Evolutionary conservation across 805 yeast species (phyloP), one percentile per base, ranked within the genome.

Genomic region (Scheffersomyces spartinae): DNA sequence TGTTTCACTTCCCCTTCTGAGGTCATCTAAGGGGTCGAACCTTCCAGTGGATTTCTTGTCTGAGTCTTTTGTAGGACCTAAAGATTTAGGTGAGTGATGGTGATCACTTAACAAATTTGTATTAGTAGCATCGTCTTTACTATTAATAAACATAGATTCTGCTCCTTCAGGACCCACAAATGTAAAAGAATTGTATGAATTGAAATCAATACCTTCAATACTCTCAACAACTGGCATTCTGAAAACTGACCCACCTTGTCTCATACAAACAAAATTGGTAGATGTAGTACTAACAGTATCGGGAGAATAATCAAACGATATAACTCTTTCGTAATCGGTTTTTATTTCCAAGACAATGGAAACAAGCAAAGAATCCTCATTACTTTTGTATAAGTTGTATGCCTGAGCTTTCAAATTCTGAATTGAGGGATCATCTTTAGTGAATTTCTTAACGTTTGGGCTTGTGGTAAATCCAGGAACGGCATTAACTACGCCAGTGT

Each of bases 221-320:
- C 79, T 68, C 43, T 81, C 88, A 1, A 60, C 52, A 0, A 77
- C 80, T 0, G 77, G 68, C 86, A 81, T 81, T 30, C 78, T 62
- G 49, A 80, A 85, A 0, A 85, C 74, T 27, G 82, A 77, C 3
- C 96, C 96, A 1, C 94, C 80, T 40, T 83, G 93, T 35, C 95
- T 61, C 79, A 86, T 78, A 48, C 96, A 85, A 15, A 86, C 72
- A 30, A 82, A 62, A 38, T 77, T 73, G 6, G 80, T 66, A 1
- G 71, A 67, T 13, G 74, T 64, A n/a, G 46, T 52, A 2, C 71
- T 55, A 5, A 42, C 28, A 3, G 51, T 32, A 29, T 68, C 72
- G 1, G 76, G 73, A n/a, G 75, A 69, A 45, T 84, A 85, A 47
- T 85, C 95, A 51, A 78, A 85, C 0, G 94, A 76, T 1, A 79